phyloP scores from a whole-genome alignment of 768 basidiomycete genomes.

The Fomitopsis pulvina region DNA sequence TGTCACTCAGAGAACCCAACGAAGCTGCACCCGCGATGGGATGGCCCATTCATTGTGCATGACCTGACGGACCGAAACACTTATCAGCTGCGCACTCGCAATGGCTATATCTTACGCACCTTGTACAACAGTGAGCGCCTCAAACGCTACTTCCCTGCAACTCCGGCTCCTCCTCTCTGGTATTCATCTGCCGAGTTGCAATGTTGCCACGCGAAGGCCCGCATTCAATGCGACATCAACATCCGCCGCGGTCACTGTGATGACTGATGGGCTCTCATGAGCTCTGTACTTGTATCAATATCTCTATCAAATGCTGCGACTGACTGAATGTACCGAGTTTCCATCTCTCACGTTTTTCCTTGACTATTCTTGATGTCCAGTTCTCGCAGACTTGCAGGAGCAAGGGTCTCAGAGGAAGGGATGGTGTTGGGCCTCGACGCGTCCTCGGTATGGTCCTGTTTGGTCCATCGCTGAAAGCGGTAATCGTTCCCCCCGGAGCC shows the following conservation, averaged over 20 bases:
- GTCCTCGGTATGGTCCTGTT: neutral
- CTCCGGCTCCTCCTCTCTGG: conserved; percentile 3
- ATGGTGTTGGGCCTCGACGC: neutral
- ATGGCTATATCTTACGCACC: conserved; percentile 5
- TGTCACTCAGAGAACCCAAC: conserved; percentile 9
- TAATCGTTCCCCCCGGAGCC: neutral
- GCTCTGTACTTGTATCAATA: neutral
- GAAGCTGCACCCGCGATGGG: conserved; percentile 19
- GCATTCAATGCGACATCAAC: neutral
- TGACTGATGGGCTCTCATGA: neutral
- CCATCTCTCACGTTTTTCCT: neutral
- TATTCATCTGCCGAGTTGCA: conserved; percentile 3
- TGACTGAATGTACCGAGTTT: neutral
- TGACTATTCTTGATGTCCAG: neutral
- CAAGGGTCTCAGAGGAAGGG: neutral
- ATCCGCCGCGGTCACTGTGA: neutral
- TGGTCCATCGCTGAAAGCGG: neutral
- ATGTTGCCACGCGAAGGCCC: conserved; percentile 4
- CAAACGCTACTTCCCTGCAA: conserved; percentile 3
- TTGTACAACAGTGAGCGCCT: conserved; percentile 6
- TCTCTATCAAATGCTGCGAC: neutral
- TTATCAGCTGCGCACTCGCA: conserved; percentile 16
- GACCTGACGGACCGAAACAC: conserved; percentile 15
- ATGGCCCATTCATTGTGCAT: conserved; percentile 15
- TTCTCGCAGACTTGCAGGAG: neutral